Evolutionary conservation across 1,284 basidiomycete species (phyloP).

Genomic region (Inonotus hispidus): DNA sequence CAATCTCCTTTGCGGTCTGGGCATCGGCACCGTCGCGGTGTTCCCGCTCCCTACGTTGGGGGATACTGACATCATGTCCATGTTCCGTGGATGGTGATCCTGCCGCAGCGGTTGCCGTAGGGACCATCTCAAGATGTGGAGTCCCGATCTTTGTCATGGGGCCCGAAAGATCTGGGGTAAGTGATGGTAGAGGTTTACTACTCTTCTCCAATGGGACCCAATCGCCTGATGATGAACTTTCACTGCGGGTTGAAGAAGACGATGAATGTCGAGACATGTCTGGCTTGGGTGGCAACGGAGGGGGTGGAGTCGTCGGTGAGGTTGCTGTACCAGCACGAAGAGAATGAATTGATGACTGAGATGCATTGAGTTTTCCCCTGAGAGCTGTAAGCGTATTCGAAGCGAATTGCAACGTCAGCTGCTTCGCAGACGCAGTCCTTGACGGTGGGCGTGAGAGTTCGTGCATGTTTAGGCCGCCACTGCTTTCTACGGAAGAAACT

Average conservation of each 20-base stretch:
- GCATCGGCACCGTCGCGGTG: constrained; percentile 4
- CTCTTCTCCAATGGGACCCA: constrained; percentile 1
- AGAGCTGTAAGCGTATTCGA: constrained; percentile 13
- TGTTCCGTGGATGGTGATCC: neutral
- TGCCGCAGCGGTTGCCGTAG: neutral
- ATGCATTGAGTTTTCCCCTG: constrained; percentile 17
- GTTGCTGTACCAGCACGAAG: constrained; percentile 1
- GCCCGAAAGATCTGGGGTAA: neutral
- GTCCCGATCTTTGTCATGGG: neutral
- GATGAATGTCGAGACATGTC: constrained; percentile 8
- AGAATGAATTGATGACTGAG: constrained; percentile 12
- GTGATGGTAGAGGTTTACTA: neutral
- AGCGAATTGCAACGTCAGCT: constrained; percentile 17
- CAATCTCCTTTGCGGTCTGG: constrained; percentile 14
- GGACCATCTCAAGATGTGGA: constrained; percentile 4
- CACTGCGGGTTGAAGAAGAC: neutral
- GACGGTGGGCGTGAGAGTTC: constrained; percentile 12
- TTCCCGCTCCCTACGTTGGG: constrained; percentile 14
- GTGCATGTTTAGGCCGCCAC: neutral
- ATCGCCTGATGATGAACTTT: constrained; percentile 1
- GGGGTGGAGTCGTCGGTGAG: constrained; percentile 4
- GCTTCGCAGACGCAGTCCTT: constrained; percentile 12
- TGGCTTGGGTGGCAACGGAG: constrained; percentile 15
- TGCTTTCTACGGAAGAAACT: constrained; percentile 7
- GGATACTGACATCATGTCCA: constrained; percentile 11